Evolutionary conservation across 192 early-diverging fungal genomes (phyloP).

Genomic region (Backusella tarrabulga): DNA sequence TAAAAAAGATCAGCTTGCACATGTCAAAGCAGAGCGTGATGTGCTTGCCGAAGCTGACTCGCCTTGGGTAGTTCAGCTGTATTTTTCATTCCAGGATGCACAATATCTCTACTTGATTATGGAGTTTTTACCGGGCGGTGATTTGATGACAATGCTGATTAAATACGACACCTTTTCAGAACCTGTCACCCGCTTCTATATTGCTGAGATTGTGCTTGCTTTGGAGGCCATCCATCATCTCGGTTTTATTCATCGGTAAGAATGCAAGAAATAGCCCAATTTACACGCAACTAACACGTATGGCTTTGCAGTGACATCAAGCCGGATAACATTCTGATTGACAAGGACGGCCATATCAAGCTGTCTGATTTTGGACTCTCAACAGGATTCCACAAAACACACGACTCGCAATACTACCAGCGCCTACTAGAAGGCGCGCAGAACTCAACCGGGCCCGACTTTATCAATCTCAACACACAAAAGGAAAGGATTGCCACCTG

Average conservation of each 20-base stretch:
- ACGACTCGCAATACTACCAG: slow-evolving; percentile 96
- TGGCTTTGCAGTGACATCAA: slow-evolving; percentile 64
- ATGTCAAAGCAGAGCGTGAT: slow-evolving; percentile 98
- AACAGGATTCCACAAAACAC: slow-evolving; percentile 98
- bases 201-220: slow-evolving; percentile 94
- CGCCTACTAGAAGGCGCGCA: slow-evolving; percentile 68
- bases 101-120: slow-evolving; percentile 96
- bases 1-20: slow-evolving; percentile 97
- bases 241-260: slow-evolving; percentile 91
- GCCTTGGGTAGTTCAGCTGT: slow-evolving; percentile 97
- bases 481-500: slow-evolving; percentile 97
- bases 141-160: slow-evolving; percentile 99
- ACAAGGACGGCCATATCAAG: slow-evolving; percentile 98
- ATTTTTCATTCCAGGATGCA: slow-evolving; percentile 97
- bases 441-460: slow-evolving; percentile 53
- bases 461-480: slow-evolving; percentile 87
- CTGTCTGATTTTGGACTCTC: slow-evolving; percentile 99
- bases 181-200: slow-evolving; percentile 97
- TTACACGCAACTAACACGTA: too few species aligned
- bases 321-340: slow-evolving; percentile 91
- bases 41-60: slow-evolving; percentile 95
- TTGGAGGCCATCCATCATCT: slow-evolving; percentile 92
- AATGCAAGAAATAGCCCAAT: background rate
- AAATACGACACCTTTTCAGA: slow-evolving; percentile 98
- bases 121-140: slow-evolving; percentile 99